Evolutionary conservation across 2,329 filamentous ascomycete genomes (phyloP), one percentile per base, ranked within the genome.

Genomic region (Bipolaris zeicola): DNA sequence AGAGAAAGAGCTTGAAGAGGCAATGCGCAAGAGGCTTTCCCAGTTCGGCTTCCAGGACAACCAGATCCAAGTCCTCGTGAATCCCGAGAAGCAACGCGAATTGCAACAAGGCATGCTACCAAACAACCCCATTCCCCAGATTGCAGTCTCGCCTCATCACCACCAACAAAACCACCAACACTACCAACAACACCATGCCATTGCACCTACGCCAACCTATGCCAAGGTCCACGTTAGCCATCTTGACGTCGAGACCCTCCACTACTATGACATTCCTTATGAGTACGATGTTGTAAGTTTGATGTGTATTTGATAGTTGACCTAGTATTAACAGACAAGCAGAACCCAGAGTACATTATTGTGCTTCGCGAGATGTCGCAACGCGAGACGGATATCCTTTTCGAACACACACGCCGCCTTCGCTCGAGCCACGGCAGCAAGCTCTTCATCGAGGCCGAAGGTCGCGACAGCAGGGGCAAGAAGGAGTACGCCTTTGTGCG

Each of bases 361-460:
- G 79, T 82, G 55, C 72, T 81, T 10, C 77, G 78, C 49, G 80
- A 82, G 58, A 80, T 82, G 76, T 76, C 78, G 61, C 75, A 76
- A 45, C 71, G 73, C 52, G 79, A 82, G 50, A 82, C 80, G 5
- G 79, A 82, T 39, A 72, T 81, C 24, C 68, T 82, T 28, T 82
- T 82, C 62, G 80, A 82, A 63, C 80, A 82, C 59, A 82, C 80
- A 13, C 74, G 75, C 13, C 76, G 79, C 22, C 71, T 82, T 18
- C 77, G 79, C 48, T 65, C 67, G 7, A 53, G 53, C 24, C 53
- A 66, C 39, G 59, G 63, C 26, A 61, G 61, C 28, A 73, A 70
- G 34, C 65, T 81, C 49, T 72, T 81, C 52, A 76, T 81, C 46
- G 78, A 81, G 61, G 70, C 77, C 20, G 73, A 76, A 16, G 57